phyloP scores from a whole-genome alignment of 768 basidiomycete genomes.

The Coprinopsis sp. region DNA sequence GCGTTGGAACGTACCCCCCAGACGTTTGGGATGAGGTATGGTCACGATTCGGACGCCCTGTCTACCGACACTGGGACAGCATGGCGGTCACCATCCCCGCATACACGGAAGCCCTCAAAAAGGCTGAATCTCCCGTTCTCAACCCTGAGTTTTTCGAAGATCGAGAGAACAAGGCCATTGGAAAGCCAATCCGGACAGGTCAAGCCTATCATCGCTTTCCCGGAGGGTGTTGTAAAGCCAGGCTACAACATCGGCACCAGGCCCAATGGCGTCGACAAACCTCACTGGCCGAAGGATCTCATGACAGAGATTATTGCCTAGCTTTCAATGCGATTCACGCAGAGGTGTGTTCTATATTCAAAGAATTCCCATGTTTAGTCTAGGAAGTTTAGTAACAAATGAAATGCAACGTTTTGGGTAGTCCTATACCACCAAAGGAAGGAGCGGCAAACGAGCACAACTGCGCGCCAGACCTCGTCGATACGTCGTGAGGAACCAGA shows the following conservation, averaged over 20 bases:
- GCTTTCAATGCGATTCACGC: too few species aligned
- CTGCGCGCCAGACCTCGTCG: too few species aligned
- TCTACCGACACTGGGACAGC: constrained; percentile 17
- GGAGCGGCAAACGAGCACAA: too few species aligned
- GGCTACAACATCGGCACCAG: constrained; percentile 20
- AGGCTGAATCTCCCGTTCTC: constrained; percentile 11
- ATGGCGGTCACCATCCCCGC: constrained; percentile 15
- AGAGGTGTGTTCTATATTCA: too few species aligned
- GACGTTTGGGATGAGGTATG: constrained; percentile 19
- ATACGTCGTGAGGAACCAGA: too few species aligned
- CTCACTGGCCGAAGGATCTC: constrained; percentile 19
- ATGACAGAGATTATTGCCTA: constrained; percentile 14
- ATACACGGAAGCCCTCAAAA: constrained; percentile 11
- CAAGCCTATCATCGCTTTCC: constrained; percentile 19
- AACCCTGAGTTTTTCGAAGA: constrained; percentile 17
- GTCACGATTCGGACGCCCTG: constrained; percentile 12
- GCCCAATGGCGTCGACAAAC: constrained; percentile 18
- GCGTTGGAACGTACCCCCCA: constrained; percentile 16
- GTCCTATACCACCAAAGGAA: too few species aligned
- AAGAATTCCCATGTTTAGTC: too few species aligned
- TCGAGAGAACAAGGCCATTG: constrained; percentile 16
- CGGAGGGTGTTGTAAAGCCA: constrained; percentile 10
- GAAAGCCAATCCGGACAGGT: constrained; percentile 14
- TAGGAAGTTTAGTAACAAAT: background rate
- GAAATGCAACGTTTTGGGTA: too few species aligned